Conservation (phyloP, 2,329 filamentous ascomycete species). For the Gnomoniopsis smithogilvyi region DNA sequence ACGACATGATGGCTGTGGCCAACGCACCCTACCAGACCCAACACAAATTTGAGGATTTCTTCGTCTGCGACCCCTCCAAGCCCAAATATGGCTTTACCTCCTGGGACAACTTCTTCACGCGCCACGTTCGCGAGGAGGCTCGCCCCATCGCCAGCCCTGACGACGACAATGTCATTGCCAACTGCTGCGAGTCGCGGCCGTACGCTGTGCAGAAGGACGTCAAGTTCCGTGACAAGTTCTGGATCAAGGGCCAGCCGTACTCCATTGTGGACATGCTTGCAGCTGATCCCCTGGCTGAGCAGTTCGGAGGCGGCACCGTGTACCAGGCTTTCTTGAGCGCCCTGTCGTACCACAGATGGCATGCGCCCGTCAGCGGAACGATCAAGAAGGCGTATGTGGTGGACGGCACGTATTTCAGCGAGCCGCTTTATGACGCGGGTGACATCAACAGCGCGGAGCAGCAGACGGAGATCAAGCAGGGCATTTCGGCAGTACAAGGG, state of each 20-base stretch:
- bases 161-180: conserved; percentile 53
- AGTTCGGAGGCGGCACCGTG: conserved; percentile 62
- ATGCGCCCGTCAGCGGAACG: conserved; percentile 62
- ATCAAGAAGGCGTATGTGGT: conserved; percentile 51
- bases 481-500: conserved; percentile 54
- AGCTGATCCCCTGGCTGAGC: conserved; percentile 46
- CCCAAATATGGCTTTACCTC: conserved; percentile 59
- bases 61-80: conserved; percentile 52
- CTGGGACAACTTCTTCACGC: conserved; percentile 69
- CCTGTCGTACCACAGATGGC: conserved; percentile 70
- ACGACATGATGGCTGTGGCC: conserved; percentile 49
- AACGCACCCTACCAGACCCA: conserved; percentile 40
- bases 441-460: conserved; percentile 31
- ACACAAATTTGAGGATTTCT: conserved; percentile 57
- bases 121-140: conserved; percentile 48
- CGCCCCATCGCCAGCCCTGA: conserved; percentile 57
- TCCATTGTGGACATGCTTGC: conserved; percentile 62
- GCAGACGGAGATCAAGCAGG: conserved; percentile 24
- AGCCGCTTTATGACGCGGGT: conserved; percentile 40
- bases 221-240: conserved; percentile 59
- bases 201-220: conserved; percentile 50
- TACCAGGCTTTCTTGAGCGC: conserved; percentile 70
- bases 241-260: conserved; percentile 68
- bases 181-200: conserved; percentile 62
- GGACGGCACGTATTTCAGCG: conserved; percentile 67